Evolutionary conservation across 805 yeast species (phyloP).

Genomic region (Candida silvatica): DNA sequence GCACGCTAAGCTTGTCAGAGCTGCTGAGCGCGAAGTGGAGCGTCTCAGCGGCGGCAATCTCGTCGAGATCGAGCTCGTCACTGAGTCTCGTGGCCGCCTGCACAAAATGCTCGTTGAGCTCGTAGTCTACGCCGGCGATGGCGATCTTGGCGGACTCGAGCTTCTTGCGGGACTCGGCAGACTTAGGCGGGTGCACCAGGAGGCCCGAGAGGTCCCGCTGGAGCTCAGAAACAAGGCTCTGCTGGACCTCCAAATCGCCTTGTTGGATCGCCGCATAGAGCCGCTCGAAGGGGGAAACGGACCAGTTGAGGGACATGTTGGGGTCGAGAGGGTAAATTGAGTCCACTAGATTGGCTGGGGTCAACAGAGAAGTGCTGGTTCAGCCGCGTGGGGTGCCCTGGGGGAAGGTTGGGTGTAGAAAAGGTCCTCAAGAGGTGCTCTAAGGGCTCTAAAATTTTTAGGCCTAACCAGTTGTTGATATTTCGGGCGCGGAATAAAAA

Average conservation of each 20-base stretch:
- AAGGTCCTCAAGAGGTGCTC: too few species aligned
- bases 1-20: slow-evolving; percentile 33
- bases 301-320: slow-evolving; percentile 32
- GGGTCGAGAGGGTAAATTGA: too few species aligned
- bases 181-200: slow-evolving; percentile 34
- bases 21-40: slow-evolving; percentile 32
- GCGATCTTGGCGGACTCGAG: slow-evolving; percentile 39
- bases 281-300: slow-evolving; percentile 30
- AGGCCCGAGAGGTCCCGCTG: slow-evolving; percentile 36
- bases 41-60: slow-evolving; percentile 63
- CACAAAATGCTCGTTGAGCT: slow-evolving; percentile 58
- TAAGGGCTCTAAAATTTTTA: too few species aligned
- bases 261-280: slow-evolving; percentile 39
- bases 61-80: slow-evolving; percentile 69
- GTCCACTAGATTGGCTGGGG: too few species aligned
- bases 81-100: slow-evolving; percentile 48
- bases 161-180: slow-evolving; percentile 35
- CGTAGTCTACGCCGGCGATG: slow-evolving; percentile 47
- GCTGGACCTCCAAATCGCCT: slow-evolving; percentile 12
- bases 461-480: too few species aligned
- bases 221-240: slow-evolving; percentile 18
- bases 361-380: too few species aligned
- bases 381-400: too few species aligned
- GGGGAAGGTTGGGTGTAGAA: too few species aligned
- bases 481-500: too few species aligned